phyloP scores from a whole-genome alignment of 1,284 basidiomycete genomes.

The Waitea zeae region DNA sequence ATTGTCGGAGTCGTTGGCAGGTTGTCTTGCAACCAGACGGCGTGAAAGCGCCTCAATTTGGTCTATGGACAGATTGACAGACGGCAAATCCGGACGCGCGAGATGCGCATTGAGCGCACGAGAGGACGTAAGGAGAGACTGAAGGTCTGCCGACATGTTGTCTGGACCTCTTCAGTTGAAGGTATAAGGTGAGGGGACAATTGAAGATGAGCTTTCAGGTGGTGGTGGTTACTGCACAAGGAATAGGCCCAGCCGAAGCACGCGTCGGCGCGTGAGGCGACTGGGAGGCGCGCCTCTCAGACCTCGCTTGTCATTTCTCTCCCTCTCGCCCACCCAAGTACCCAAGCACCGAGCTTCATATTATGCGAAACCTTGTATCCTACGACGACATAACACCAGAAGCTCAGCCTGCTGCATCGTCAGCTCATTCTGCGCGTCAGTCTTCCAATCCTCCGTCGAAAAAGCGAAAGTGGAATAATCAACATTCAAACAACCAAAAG shows the following conservation, averaged over 20 bases:
- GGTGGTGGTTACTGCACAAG: too few relatives aligned
- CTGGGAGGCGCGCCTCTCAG: too few relatives aligned
- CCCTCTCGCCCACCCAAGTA: too few relatives aligned
- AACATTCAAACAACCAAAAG: slow-evolving; percentile 11
- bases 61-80: slow-evolving; percentile 76
- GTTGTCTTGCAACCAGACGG: slow-evolving; percentile 56
- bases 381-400: slow-evolving; percentile 4
- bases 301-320: too few relatives aligned
- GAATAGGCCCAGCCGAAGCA: too few relatives aligned
- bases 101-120: slow-evolving; percentile 61
- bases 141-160: slow-evolving; percentile 36
- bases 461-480: slow-evolving; percentile 27
- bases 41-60: slow-evolving; percentile 85
- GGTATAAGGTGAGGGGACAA: too few relatives aligned
- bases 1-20: slow-evolving; percentile 39
- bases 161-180: too few relatives aligned
- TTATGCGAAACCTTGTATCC: neutral
- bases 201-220: too few relatives aligned
- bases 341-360: neutral
- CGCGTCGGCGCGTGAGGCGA: too few relatives aligned
- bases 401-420: neutral
- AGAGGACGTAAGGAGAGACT: slow-evolving; percentile 51
- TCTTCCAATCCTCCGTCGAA: slow-evolving; percentile 18
- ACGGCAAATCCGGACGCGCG: slow-evolving; percentile 62
- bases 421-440: slow-evolving; percentile 1